These are phyloP conservation scores for Tolypocladium nubicola DNA, from an alignment of 2,329 filamentous ascomycete genomes.

Conservation along the genomic window DNA sequence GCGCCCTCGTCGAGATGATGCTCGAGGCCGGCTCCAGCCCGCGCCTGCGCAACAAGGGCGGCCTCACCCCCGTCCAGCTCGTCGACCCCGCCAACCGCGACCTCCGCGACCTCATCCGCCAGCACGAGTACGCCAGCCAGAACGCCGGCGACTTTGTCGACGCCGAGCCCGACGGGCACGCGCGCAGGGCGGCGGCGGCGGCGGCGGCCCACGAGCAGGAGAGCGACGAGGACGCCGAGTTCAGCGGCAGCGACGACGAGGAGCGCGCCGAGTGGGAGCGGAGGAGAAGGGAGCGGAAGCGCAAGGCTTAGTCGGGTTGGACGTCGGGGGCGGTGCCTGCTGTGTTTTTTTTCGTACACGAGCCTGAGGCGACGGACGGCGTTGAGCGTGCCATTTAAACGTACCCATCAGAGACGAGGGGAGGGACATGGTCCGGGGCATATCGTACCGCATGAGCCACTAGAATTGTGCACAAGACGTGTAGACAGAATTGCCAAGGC, in stretches of 20 bases:
- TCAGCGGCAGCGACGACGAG: constrained; percentile 54
- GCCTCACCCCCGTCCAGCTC: constrained; percentile 60
- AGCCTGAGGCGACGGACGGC: background rate
- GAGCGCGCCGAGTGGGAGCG: constrained; percentile 53
- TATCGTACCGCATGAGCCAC: background rate
- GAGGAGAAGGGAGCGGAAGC: constrained; percentile 32
- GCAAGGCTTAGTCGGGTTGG: constrained; percentile 7
- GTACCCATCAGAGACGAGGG: background rate
- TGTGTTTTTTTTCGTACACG: background rate
- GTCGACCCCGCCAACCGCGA: constrained; percentile 59
- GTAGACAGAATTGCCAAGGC: constrained; percentile 1
- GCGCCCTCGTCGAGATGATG: constrained; percentile 65
- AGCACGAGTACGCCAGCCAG: constrained; percentile 56
- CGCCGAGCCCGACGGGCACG: constrained; percentile 10
- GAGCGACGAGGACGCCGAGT: constrained; percentile 40
- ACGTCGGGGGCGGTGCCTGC: background rate
- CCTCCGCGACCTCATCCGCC: constrained; percentile 52
- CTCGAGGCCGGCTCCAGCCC: constrained; percentile 62
- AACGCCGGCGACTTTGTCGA: constrained; percentile 48
- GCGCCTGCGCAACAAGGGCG: constrained; percentile 57
- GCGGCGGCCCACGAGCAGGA: constrained; percentile 8
- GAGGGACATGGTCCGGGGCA: background rate
- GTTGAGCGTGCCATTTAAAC: constrained; percentile 5
- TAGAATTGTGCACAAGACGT: background rate
- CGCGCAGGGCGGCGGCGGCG: constrained; percentile 8